Conservation (phyloP, 371 early-diverging fungal genomes). For the Batrachochytrium dendrobatidis region DNA sequence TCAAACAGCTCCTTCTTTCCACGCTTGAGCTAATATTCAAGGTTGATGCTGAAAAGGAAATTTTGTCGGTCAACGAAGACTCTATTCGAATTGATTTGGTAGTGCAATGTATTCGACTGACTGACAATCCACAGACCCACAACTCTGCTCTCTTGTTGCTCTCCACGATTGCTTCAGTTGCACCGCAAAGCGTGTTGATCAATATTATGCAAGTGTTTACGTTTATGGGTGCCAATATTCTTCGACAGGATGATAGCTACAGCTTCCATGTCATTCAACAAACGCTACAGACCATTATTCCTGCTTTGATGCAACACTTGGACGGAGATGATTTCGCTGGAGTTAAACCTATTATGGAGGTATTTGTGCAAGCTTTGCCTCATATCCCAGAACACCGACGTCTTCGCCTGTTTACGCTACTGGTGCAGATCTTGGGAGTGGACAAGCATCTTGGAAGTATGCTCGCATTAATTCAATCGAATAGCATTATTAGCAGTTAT, state of each 20-base stretch:
- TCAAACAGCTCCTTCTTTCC: constrained; percentile 77
- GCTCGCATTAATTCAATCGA: constrained; percentile 63
- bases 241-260: constrained; percentile 92
- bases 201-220: constrained; percentile 95
- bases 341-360: constrained; percentile 67
- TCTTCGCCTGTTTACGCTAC: constrained; percentile 70
- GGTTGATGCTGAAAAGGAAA: background rate
- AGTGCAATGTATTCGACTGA: constrained; percentile 79
- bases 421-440: constrained; percentile 76
- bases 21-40: constrained; percentile 32
- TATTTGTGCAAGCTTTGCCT: constrained; percentile 84
- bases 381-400: constrained; percentile 93
- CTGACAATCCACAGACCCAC: constrained; percentile 94
- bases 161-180: constrained; percentile 75
- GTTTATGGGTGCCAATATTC: constrained; percentile 93
- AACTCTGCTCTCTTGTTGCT: constrained; percentile 81
- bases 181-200: constrained; percentile 78
- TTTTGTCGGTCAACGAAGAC: constrained; percentile 25
- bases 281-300: constrained; percentile 74
- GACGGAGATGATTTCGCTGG: background rate
- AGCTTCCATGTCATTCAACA: constrained; percentile 89
- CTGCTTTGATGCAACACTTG: constrained; percentile 54
- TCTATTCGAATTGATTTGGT: constrained; percentile 73
- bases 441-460: constrained; percentile 66
- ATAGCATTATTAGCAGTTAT: constrained; percentile 18